Base-by-base conservation (phyloP, 306 rosid species). In the Sicyos edulis region DNA sequence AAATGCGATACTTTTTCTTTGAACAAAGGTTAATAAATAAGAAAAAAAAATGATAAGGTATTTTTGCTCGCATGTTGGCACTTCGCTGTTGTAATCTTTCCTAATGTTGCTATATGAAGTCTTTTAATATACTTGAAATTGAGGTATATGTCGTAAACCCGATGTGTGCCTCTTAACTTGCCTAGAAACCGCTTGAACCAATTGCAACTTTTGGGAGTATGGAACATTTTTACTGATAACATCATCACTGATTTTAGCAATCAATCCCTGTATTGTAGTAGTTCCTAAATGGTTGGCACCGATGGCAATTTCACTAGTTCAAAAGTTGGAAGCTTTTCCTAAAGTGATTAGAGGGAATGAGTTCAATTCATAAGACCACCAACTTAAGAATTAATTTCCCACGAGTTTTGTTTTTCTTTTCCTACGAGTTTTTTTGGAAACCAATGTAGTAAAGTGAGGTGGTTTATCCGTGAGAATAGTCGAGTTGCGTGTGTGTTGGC, bases 211-310 rank as follows among this genome's bases (percentile, higher is more conserved):
- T 37, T n/a, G 24, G 20, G 50, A 63, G 15, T 17, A 37, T 42
- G 19, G 71, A 6, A 42, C 15, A n/a, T n/a, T 10, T 16, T 11
- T 61, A 61, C 67, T 15, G 19, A 32, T 7, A 61, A 61, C 21
- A 29, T 14, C 47, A 15, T 37, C 47, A 16, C 26, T 37, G 51
- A n/a, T 63, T 10, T 63, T 63, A 8, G 69, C 69, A 34, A 63
- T 63, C 50, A 34, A n/a, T 63, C 51, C 24, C 69, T 37, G 51
- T 63, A 17, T 3, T 34, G 51, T 61, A n/a, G 69, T 34, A 63
- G 51, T 63, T 40, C 16, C 51, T 44, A 37, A 65, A 44, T 17
- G 54, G 54, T 65, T 42, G 53, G 15, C 50, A 19, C 68, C 24
- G 40, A 17, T 42, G 32, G 53, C 29, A 2, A 19, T 64, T 42